Conservation (phyloP, 805 yeast genomes). For the Myxozyma neglecta region DNA sequence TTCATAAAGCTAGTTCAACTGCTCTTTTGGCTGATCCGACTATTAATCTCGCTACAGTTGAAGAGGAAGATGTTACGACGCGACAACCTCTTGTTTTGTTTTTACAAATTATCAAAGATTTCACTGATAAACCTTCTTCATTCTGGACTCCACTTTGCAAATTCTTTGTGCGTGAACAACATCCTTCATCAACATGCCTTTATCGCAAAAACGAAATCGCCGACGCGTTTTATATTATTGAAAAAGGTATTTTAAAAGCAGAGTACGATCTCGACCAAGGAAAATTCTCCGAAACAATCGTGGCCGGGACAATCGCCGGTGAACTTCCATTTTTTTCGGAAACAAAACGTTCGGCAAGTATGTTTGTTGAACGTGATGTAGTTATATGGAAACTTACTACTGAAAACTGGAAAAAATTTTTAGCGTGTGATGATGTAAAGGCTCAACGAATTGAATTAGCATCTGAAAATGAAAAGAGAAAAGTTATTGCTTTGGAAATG, state of each 20-base stretch:
- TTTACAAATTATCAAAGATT: constrained; percentile 63
- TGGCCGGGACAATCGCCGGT: constrained; percentile 77
- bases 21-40: constrained; percentile 21
- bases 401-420: constrained; percentile 42
- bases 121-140: constrained; percentile 49
- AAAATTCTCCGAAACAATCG: constrained; percentile 46
- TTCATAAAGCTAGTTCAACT: constrained; percentile 17
- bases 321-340: constrained; percentile 49
- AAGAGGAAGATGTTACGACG: background rate
- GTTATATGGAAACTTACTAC: constrained; percentile 67
- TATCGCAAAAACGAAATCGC: constrained; percentile 49
- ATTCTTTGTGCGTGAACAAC: constrained; percentile 52
- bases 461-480: constrained; percentile 44
- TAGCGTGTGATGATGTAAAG: background rate
- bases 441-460: constrained; percentile 1
- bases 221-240: constrained; percentile 60
- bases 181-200: constrained; percentile 50
- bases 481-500: constrained; percentile 62
- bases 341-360: constrained; percentile 46
- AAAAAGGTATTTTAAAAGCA: constrained; percentile 54
- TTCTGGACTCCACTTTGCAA: constrained; percentile 69
- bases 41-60: background rate
- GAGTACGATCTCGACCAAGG: constrained; percentile 54
- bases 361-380: constrained; percentile 58
- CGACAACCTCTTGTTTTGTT: constrained; percentile 62